These are phyloP conservation scores for Aureobasidium leucospermi DNA, from an alignment of 2,329 filamentous ascomycete genomes.

Conservation along the genomic window DNA sequence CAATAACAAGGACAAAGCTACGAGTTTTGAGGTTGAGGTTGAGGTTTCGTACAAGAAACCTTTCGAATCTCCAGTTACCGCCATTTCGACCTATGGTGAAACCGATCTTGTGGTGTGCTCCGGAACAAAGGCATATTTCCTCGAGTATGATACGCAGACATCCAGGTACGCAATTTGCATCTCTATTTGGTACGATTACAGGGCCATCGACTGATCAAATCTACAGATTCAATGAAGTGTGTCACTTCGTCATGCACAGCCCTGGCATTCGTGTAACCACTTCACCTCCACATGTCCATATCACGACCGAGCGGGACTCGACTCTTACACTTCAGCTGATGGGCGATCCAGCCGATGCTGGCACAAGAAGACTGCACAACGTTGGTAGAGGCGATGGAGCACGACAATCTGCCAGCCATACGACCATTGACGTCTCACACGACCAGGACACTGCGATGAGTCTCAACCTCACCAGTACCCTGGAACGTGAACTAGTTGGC, in stretches of 20 bases:
- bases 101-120: slow-evolving; percentile 48
- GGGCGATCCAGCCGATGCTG: not conserved
- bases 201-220: not conserved
- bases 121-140: slow-evolving; percentile 35
- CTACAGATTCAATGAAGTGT: slow-evolving; percentile 15
- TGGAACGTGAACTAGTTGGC: slow-evolving; percentile 23
- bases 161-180: not conserved
- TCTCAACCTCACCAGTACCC: slow-evolving; percentile 20
- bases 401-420: not conserved
- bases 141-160: slow-evolving; percentile 29
- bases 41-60: slow-evolving; percentile 20
- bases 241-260: slow-evolving; percentile 24
- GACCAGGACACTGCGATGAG: not conserved
- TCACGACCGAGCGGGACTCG: slow-evolving; percentile 49
- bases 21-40: slow-evolving; percentile 35
- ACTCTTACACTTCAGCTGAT: slow-evolving; percentile 38
- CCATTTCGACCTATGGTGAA: slow-evolving; percentile 48
- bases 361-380: not conserved
- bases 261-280: slow-evolving; percentile 44
- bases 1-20: slow-evolving; percentile 34
- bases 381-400: slow-evolving; percentile 1
- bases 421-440: slow-evolving; percentile 12
- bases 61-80: slow-evolving; percentile 45
- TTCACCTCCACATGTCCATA: slow-evolving; percentile 40
- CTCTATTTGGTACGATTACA: not conserved